Evolutionary conservation across 1,284 basidiomycete genomes (phyloP).

Genomic region (Fomitopsis palustris): DNA sequence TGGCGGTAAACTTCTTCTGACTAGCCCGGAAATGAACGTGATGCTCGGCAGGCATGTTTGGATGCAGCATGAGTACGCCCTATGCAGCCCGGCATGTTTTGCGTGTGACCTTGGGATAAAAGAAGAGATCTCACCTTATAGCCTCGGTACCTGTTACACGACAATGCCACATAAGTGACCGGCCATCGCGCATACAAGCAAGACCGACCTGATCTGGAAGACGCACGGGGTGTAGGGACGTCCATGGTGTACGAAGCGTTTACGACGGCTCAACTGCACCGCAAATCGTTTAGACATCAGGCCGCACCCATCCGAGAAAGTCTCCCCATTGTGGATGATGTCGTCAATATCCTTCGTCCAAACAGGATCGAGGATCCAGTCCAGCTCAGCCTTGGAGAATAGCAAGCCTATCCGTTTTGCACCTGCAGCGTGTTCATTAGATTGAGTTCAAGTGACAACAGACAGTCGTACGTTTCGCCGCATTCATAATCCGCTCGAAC

Average conservation of each 20-base stretch:
- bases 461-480: slow-evolving; percentile 50
- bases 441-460: background rate
- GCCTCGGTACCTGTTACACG: slow-evolving; percentile 44
- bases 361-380: slow-evolving; percentile 48
- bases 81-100: background rate
- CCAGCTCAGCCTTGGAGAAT: slow-evolving; percentile 60
- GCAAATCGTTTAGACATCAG: slow-evolving; percentile 53
- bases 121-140: slow-evolving; percentile 39
- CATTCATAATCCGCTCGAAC: slow-evolving; percentile 55
- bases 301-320: slow-evolving; percentile 67
- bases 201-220: slow-evolving; percentile 54
- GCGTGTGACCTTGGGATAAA: too few relatives aligned
- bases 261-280: slow-evolving; percentile 46
- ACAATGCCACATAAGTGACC: background rate
- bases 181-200: background rate
- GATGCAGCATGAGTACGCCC: slow-evolving; percentile 64
- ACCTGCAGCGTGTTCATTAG: slow-evolving; percentile 31
- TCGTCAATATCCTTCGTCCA: slow-evolving; percentile 54
- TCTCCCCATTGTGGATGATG: slow-evolving; percentile 50
- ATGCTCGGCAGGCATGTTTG: slow-evolving; percentile 43
- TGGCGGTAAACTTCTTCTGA: slow-evolving; percentile 63
- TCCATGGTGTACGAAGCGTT: slow-evolving; percentile 51
- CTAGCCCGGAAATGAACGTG: slow-evolving; percentile 58
- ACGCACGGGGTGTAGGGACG: slow-evolving; percentile 56
- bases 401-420: slow-evolving; percentile 64